These are phyloP conservation scores for Diaporthe helianthi DNA, from an alignment of 2,329 filamentous ascomycete genomes.

Conservation along the genomic window DNA sequence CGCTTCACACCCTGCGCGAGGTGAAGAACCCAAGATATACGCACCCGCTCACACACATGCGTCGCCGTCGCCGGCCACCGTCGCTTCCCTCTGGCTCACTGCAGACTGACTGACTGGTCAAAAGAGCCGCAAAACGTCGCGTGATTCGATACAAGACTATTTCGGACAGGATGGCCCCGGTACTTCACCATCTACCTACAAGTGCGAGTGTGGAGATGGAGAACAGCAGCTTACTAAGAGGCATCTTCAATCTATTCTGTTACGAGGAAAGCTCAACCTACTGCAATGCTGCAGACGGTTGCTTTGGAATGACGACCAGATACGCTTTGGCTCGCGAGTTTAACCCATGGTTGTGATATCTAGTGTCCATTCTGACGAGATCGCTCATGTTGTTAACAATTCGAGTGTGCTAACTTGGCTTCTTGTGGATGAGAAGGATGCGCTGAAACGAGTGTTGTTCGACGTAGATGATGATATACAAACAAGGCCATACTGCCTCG, in stretches of 20 bases:
- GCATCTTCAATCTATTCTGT: neutral
- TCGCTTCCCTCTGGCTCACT: neutral
- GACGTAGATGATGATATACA: neutral
- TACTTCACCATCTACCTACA: neutral
- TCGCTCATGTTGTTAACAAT: conserved; percentile 8
- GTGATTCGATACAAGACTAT: neutral
- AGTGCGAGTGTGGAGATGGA: neutral
- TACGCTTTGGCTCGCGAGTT: conserved; percentile 7
- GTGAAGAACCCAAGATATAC: neutral
- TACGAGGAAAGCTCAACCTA: conserved; percentile 13
- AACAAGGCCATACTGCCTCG: neutral
- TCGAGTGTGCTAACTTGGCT: neutral
- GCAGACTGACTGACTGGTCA: neutral
- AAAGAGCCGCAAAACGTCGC: neutral
- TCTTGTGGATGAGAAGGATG: neutral
- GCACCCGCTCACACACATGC: neutral
- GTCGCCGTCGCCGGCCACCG: neutral
- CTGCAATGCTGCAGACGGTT: neutral
- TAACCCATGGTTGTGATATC: neutral
- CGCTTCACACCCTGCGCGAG: neutral
- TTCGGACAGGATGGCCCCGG: neutral
- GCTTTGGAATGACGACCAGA: neutral
- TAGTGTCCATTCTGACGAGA: neutral
- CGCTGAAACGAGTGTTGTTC: conserved; percentile 18
- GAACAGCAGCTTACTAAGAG: neutral